phyloP scores from a whole-genome alignment of 202 grass and related monocot genomes.

The Dendrocalamus latiflorus region DNA sequence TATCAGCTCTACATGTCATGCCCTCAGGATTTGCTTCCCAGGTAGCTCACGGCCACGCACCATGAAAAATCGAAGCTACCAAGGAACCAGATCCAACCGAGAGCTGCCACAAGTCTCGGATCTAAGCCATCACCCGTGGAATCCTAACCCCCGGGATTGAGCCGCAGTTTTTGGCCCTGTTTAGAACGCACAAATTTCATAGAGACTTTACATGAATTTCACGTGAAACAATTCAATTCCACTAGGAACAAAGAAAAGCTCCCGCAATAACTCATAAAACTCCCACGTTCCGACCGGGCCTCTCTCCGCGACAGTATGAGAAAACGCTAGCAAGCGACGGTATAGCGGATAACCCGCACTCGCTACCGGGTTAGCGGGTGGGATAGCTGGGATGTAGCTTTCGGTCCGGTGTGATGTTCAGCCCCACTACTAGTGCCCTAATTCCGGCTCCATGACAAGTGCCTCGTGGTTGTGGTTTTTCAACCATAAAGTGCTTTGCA shows the following conservation, averaged over 20 bases:
- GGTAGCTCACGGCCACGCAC: neutral
- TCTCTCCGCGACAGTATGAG: neutral
- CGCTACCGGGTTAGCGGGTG: neutral
- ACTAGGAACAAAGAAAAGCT: too few relatives aligned
- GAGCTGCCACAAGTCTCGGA: constrained; percentile 19
- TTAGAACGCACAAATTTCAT: neutral
- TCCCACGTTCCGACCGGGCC: accelerated
- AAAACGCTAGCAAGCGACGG: neutral
- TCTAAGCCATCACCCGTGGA: neutral
- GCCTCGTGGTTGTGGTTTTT: constrained; percentile 9
- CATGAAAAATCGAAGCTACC: neutral
- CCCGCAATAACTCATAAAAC: too few relatives aligned
- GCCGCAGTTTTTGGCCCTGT: neutral
- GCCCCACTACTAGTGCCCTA: neutral
- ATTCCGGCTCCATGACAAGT: neutral
- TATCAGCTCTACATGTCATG: neutral
- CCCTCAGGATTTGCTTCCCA: neutral
- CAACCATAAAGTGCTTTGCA: constrained; percentile 36
- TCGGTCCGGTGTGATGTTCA: neutral
- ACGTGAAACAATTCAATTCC: neutral
- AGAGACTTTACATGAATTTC: neutral
- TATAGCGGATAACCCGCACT: neutral
- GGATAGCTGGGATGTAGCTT: neutral
- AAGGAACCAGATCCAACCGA: constrained; percentile 27
- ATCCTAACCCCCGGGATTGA: too few relatives aligned